phyloP scores from a whole-genome alignment of 2,329 filamentous ascomycete genomes.

The Cyphellophora attinorum region DNA sequence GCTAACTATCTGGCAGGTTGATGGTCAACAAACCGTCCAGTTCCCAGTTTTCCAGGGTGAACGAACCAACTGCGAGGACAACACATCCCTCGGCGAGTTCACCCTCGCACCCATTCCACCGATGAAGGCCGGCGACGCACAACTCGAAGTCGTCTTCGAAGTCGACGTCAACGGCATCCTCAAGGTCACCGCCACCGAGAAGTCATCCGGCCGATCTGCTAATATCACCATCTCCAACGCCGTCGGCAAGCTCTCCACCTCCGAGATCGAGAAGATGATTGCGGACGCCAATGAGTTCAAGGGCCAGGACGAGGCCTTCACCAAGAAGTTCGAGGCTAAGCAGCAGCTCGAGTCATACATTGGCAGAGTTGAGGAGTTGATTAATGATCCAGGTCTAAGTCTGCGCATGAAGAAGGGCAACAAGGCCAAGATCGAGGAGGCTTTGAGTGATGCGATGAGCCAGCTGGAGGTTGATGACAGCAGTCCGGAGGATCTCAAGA shows the following conservation, averaged over 20 bases:
- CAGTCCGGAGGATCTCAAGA: slow-evolving; percentile 89
- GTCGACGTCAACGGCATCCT: slow-evolving; percentile 99
- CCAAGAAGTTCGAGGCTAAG: slow-evolving; percentile 98
- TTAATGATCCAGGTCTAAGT: slow-evolving; percentile 90
- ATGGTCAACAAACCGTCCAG: slow-evolving; percentile 68
- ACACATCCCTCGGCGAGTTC: slow-evolving; percentile 96
- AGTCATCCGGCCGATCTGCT: slow-evolving; percentile 92
- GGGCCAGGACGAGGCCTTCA: slow-evolving; percentile 93
- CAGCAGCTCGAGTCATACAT: slow-evolving; percentile 99
- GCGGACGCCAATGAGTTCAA: slow-evolving; percentile 97
- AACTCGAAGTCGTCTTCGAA: slow-evolving; percentile 97
- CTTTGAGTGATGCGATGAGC: slow-evolving; percentile 93
- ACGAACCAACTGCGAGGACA: slow-evolving; percentile 95
- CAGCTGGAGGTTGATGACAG: slow-evolving; percentile 94
- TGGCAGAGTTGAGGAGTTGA: slow-evolving; percentile 94
- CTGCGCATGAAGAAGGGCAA: slow-evolving; percentile 97
- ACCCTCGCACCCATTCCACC: slow-evolving; percentile 78
- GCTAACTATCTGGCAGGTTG: slow-evolving; percentile 35
- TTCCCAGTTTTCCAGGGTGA: slow-evolving; percentile 96
- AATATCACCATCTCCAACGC: slow-evolving; percentile 99
- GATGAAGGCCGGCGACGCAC: slow-evolving; percentile 89
- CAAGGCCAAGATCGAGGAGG: slow-evolving; percentile 99
- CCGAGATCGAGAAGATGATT: slow-evolving; percentile 98
- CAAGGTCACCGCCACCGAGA: slow-evolving; percentile 98
- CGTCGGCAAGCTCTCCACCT: slow-evolving; percentile 89